Evolutionary conservation across 208 protist species (phyloP), one percentile per base, ranked within the genome.

Genomic region (Leishmania gerbilli): DNA sequence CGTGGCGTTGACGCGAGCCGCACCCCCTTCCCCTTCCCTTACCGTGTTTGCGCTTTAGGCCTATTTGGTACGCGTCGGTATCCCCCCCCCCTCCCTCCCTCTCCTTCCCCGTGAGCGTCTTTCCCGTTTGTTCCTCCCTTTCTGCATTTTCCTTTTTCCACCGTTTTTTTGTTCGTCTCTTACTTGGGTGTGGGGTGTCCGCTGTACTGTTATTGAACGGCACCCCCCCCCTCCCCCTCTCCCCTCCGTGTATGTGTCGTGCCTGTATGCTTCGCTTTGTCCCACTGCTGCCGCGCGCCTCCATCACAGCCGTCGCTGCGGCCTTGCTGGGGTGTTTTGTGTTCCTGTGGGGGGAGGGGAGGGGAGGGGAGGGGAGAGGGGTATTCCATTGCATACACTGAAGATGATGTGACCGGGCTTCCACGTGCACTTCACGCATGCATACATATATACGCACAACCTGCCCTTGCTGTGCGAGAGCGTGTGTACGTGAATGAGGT

Each of bases 261-360:
- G 9, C 27, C 15, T 17, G 37, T 37, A 21, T 80, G 37, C 74
- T 76, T 81, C 75, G 19, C n/a, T 76, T 74, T 19, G 37, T 49
- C 53, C 55, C 17, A 31, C 34, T 71, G 65, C 65, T 45, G 31
- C 40, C 40, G 64, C 64, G n/a, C 53, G 19, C 49, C 27, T 37
- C 21, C 21, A 27, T 49, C 21, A 49, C 40, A 24, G 42, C 67
- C 19, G 40, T 71, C 37, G 40, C 27, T 74, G 19, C 45, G 2
- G 24, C 68, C 45, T 45, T 74, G 21, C 45, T 47, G 6, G 45
- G 13, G 65, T 71, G 37, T n/a, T 24, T 71, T 55, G 15, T 21
- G 17, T 55, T 21, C 17, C 13, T 21, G 51, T 55, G 51, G 6
- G 51, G 15, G 49, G 1, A 42, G 11, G 68, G 11, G n/a, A 11